These are phyloP conservation scores for Saxophila tyrrhenica DNA, from an alignment of 495 filamentous ascomycete genomes.

Conservation along the genomic window DNA sequence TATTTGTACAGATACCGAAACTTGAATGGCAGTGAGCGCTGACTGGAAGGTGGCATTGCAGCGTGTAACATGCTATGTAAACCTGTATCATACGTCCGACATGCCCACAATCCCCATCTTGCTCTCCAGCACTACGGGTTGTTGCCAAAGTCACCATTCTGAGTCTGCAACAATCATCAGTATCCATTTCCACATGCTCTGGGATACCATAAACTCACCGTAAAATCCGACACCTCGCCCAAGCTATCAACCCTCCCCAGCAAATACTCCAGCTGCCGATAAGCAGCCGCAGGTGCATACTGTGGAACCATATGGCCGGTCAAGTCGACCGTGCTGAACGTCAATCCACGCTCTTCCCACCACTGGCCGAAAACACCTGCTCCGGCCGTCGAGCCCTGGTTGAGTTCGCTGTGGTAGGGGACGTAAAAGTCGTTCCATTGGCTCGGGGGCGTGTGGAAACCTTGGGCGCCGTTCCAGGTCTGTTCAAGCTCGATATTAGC, in stretches of 20 bases:
- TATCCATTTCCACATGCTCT: neutral
- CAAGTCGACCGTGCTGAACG: conserved; percentile 25
- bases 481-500: neutral
- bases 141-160: conserved; percentile 18
- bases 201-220: conserved; percentile 5
- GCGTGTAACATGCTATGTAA: neutral
- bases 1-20: too few relatives aligned
- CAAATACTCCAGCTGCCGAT: conserved; percentile 48
- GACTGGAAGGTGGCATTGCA: neutral
- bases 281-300: conserved; percentile 32
- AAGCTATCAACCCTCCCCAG: conserved; percentile 28
- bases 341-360: conserved; percentile 30
- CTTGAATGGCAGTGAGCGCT: neutral
- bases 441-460: conserved; percentile 43
- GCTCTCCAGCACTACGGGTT: neutral
- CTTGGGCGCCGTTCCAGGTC: conserved; percentile 62
- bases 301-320: conserved; percentile 28
- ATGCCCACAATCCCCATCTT: neutral
- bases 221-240: conserved; percentile 20
- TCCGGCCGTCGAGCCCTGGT: conserved; percentile 19
- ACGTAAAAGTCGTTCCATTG: conserved; percentile 29
- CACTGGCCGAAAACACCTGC: conserved; percentile 27
- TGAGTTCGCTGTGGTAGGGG: conserved; percentile 27
- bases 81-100: neutral
- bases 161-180: conserved; percentile 6